These are phyloP conservation scores for Dryas drummondii DNA, from an alignment of 306 rosid species.

Conservation along the genomic window DNA sequence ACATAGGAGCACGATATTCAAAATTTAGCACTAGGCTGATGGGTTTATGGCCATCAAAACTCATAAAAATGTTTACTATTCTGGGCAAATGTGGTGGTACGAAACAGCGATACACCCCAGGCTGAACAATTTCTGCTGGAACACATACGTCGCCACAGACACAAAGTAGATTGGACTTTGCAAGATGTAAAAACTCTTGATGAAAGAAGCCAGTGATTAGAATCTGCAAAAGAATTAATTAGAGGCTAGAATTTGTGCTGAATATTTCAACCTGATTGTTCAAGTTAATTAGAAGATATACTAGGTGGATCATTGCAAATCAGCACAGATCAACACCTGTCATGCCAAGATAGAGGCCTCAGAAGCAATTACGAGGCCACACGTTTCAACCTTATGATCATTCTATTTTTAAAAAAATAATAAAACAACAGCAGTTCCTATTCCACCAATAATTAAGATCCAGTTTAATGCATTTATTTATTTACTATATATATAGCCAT, in stretches of 20 bases:
- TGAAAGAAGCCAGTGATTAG: conserved; percentile 72
- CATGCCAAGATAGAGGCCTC: conserved; percentile 8
- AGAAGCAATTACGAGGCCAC: neutral
- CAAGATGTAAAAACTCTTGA: conserved; percentile 53
- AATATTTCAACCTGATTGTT: neutral
- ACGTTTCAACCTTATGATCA: neutral
- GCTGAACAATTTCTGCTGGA: conserved; percentile 67
- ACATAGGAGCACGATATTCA: conserved; percentile 64
- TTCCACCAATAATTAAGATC: conserved; percentile 2
- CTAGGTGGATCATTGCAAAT: neutral
- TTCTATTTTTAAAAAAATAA: neutral
- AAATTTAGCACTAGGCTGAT: conserved; percentile 80
- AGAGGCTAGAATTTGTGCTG: neutral
- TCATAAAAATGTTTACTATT: conserved; percentile 59
- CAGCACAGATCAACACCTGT: neutral
- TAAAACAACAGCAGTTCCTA: neutral
- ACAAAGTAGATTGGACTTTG: conserved; percentile 58
- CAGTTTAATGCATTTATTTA: neutral
- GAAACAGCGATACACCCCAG: conserved; percentile 82
- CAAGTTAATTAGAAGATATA: neutral
- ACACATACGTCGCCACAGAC: conserved; percentile 67
- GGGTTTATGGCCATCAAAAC: conserved; percentile 80
- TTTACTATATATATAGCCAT: neutral
- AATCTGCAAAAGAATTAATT: conserved; percentile 52
- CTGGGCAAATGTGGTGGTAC: conserved; percentile 65